Evolutionary conservation across 2,329 filamentous ascomycete genomes (phyloP), one percentile per base, ranked within the genome.

Genomic region (Calonectria hawksworthii): DNA sequence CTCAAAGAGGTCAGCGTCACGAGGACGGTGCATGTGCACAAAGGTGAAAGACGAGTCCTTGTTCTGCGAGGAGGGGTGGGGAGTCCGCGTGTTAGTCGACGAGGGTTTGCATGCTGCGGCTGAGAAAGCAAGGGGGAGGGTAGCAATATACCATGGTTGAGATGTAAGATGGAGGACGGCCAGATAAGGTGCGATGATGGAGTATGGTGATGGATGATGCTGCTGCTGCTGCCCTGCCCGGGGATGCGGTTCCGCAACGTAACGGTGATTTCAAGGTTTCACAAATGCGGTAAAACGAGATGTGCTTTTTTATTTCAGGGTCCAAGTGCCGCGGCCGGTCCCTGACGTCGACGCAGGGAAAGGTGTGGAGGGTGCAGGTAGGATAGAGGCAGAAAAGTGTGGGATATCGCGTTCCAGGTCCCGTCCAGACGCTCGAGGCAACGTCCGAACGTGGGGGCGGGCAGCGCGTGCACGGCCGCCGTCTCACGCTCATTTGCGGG

Each of bases 1-100:
- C 83, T 96, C 95, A 79, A 96, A 94, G 76, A 96, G 91, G 86
- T 96, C 94, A 70, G 94, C 94, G 86, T 95, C 91, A 83, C 92
- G 91, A 36, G 93, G 87, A 68, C 89, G 88, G 84, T 93, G 92
- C 87, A 96, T 92, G 88, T 96, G 95, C 76, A 96, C 86, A 83
- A 94, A 92, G 28, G 93, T 96, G 86, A 93, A 92, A 85, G 88
- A 89, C 13, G 93, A 93, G 88, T 97, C 95, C 87, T 95, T 95
- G 81, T 92, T 92, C 90, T 92, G 5, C 51, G 26, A 59, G 72
- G 44, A 28, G 30, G 30, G 30, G 4, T 4, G 8, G 72, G 44
- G 32, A 70, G 56, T n/a, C 52, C 2, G 32, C 54, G 50, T 47
- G 21, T 47, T 16, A 36, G 41, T n/a, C 41, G 50, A 26, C 34